phyloP scores from a whole-genome alignment of 2,329 filamentous ascomycete genomes.

The Ceratocystis diversiconidia region DNA sequence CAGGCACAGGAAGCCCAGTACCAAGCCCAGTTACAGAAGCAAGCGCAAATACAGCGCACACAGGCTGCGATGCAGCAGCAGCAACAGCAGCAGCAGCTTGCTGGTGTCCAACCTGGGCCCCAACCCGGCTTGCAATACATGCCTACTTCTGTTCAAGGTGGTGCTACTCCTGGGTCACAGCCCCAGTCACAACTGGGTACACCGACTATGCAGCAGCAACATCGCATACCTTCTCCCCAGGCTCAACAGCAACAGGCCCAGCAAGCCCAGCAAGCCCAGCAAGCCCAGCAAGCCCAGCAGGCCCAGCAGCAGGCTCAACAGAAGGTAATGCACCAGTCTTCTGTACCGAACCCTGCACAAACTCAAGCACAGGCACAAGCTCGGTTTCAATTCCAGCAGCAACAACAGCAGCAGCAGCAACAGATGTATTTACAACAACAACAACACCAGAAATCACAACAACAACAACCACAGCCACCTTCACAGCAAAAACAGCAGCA shows the following conservation, averaged over 20 bases:
- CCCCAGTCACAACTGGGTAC: background rate
- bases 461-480: background rate
- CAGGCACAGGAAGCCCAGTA: constrained; percentile 10
- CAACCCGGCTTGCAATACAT: constrained; percentile 2
- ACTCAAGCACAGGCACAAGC: constrained; percentile 11
- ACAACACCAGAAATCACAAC: constrained; percentile 12
- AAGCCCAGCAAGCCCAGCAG: no score
- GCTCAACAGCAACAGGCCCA: constrained; percentile 20
- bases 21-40: constrained; percentile 5
- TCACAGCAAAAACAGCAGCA: background rate
- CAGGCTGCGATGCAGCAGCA: constrained; percentile 18
- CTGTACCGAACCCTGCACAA: background rate
- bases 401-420: constrained; percentile 23
- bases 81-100: background rate
- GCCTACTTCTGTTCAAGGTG: background rate
- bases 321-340: background rate
- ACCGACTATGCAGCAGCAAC: constrained; percentile 1
- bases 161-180: background rate
- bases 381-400: constrained; percentile 21
- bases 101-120: background rate
- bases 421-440: constrained; percentile 21
- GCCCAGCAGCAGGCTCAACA: background rate
- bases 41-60: constrained; percentile 11
- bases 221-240: constrained; percentile 20
- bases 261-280: background rate